phyloP scores from a whole-genome alignment of 2,329 filamentous ascomycete species.

The Cercospora sojina region DNA sequence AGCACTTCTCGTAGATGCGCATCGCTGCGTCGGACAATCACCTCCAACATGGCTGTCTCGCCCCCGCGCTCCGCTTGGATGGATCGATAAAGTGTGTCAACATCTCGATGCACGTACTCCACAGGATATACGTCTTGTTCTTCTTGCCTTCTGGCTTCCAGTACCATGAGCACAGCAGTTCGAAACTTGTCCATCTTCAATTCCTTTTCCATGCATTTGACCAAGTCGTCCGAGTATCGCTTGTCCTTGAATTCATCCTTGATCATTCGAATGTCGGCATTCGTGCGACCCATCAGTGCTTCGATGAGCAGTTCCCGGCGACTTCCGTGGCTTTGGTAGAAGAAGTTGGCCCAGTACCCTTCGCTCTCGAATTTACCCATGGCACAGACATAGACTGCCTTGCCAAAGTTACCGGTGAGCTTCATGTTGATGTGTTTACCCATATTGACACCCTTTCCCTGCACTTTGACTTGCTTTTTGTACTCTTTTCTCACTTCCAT shows the following conservation, averaged over 20 bases:
- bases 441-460: constrained; percentile 77
- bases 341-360: constrained; percentile 97
- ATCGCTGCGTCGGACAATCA: constrained; percentile 79
- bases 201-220: constrained; percentile 85
- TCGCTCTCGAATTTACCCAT: constrained; percentile 90
- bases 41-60: constrained; percentile 81
- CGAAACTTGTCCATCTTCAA: constrained; percentile 96
- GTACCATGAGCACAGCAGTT: constrained; percentile 75
- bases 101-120: constrained; percentile 64
- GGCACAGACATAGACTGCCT: constrained; percentile 85
- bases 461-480: constrained; percentile 83
- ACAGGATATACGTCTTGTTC: constrained; percentile 64
- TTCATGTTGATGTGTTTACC: constrained; percentile 85
- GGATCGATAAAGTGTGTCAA: constrained; percentile 68
- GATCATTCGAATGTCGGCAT: constrained; percentile 82
- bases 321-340: constrained; percentile 86
- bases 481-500: constrained; percentile 84
- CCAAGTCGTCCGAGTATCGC: constrained; percentile 79
- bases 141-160: constrained; percentile 82
- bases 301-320: constrained; percentile 90
- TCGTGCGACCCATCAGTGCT: constrained; percentile 82
- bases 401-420: constrained; percentile 75
- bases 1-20: constrained; percentile 78
- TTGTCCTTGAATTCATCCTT: constrained; percentile 89
- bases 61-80: constrained; percentile 72